A percentile compares a stretch with the other conserved stretches of the same genome.
Evolutionary conservation across 257 asterid genomes (phyloP).

Genomic region (Coffea eugenioides): DNA sequence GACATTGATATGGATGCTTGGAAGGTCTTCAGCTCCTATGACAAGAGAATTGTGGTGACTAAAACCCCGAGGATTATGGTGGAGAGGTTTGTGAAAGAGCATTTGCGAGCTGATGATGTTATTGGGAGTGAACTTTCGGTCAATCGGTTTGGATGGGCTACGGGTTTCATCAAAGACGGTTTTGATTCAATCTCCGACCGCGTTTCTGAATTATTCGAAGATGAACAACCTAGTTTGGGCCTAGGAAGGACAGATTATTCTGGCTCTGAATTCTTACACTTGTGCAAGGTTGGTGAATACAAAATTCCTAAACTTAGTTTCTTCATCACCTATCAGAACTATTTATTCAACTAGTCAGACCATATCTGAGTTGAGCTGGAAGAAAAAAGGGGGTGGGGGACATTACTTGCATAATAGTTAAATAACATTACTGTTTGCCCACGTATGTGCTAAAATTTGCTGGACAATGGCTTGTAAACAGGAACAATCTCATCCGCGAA

Average conservation of each 20-base stretch:
- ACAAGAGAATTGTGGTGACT: conserved; percentile 62
- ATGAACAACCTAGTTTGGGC: conserved; percentile 47
- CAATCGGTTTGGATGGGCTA: conserved; percentile 60
- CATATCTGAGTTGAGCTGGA: background rate
- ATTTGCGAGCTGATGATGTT: conserved; percentile 62
- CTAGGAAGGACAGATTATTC: conserved; percentile 38
- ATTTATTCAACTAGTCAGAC: background rate
- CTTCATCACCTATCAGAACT: background rate
- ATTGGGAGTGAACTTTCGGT: conserved; percentile 56
- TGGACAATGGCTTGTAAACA: conserved; percentile 19
- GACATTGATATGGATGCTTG: conserved; percentile 64
- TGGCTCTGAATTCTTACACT: conserved; percentile 40
- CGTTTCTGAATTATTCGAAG: conserved; percentile 37
- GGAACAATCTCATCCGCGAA: conserved; percentile 47
- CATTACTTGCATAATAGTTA: background rate
- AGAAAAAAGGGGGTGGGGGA: background rate
- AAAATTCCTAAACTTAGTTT: background rate
- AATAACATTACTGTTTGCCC: background rate
- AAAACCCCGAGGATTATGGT: conserved; percentile 75
- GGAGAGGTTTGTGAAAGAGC: conserved; percentile 74
- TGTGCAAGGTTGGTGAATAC: conserved; percentile 50
- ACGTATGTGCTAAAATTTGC: background rate
- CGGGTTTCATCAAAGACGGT: conserved; percentile 49
- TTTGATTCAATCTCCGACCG: conserved; percentile 32
- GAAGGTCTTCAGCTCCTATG: conserved; percentile 47